Evolutionary conservation across 352 stramenopile genomes (phyloP), one percentile per base, ranked within the genome.

Genomic region (Globisporangium irregulare): DNA sequence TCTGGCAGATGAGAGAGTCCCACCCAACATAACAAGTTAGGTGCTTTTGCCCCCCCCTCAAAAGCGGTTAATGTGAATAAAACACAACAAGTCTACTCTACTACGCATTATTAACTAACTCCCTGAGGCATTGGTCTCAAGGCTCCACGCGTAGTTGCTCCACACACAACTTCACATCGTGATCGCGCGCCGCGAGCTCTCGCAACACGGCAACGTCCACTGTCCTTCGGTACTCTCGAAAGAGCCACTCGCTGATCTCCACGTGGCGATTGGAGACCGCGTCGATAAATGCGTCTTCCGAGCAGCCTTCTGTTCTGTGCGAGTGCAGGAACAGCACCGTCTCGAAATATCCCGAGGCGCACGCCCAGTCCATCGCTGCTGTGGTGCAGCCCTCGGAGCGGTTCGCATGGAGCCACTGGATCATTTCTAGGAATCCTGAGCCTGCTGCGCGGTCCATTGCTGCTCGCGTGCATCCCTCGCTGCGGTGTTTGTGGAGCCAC

Each of bases 331-430:
- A 61, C 3, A 61, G 15, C 55, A n/a, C 55, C 3, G 18, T 46
- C 10, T 50, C 56, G 18, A 50, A 61, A 20, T 61, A 18, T 25
- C 29, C 56, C 12, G 24, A 58, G 22, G 51, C 18, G 51, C 51
- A 22, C 51, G 24, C 51, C 51, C 51, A 58, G 34, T 32, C 56
- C 56, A 61, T 61, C 27, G 32, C 56, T 3, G 18, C 29, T 20
- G 27, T 46, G 18, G 27, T 61, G 18, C 55, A 61, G 27, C 55
- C 55, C 34, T 61, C 55, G 7, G 55, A 43, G 18, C 55, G 55
- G 25, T 48, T 61, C 15, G 3, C 55, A 46, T 61, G 55, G 4
- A 61, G 55, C 55, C 55, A 61, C 20, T 61, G 29, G 12, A 61
- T 27, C 12, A 43, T 25, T 61, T 48, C 18, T 1, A 46, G 15